These are phyloP conservation scores for Aspergillus mulundensis DNA, from an alignment of 495 filamentous ascomycete genomes.

Conservation along the genomic window DNA sequence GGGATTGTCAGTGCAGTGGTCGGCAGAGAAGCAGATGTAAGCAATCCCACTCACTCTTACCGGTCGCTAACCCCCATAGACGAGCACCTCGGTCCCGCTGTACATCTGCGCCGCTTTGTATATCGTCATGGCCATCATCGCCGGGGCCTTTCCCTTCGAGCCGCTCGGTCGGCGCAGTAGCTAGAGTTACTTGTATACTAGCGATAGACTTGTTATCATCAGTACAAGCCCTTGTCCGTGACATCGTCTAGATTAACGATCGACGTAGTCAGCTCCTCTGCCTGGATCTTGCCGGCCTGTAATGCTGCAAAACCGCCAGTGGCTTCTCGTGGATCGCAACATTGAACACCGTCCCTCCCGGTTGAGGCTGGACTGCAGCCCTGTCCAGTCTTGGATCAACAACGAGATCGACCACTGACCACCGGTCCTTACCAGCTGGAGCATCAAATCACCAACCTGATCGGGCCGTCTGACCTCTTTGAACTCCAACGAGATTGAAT, in stretches of 20 bases:
- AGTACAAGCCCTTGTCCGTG: slow-evolving; percentile 2
- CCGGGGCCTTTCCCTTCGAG: slow-evolving; percentile 64
- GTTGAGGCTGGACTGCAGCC: not conserved
- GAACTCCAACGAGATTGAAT: slow-evolving; percentile 25
- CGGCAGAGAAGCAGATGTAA: slow-evolving; percentile 50
- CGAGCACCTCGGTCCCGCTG: slow-evolving; percentile 58
- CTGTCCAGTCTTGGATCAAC: not conserved
- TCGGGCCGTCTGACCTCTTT: slow-evolving; percentile 36
- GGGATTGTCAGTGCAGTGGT: slow-evolving; percentile 67
- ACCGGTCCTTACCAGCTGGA: too few species aligned
- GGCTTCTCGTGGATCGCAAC: slow-evolving; percentile 8
- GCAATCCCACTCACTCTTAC: not conserved
- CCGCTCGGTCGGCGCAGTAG: slow-evolving; percentile 65
- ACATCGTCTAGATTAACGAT: not conserved
- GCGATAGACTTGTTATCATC: too few species aligned
- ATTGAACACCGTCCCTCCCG: slow-evolving; percentile 5
- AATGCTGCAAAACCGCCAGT: not conserved
- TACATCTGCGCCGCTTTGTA: slow-evolving; percentile 66
- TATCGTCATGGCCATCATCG: slow-evolving; percentile 58
- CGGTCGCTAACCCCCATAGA: slow-evolving; percentile 21
- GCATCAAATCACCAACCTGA: not conserved
- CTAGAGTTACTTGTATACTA: slow-evolving; percentile 24
- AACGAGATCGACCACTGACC: too few species aligned
- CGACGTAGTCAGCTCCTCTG: slow-evolving; percentile 5
- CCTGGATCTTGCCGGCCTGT: not conserved